A percentile compares a stretch with the other conserved stretches of the same genome.
phyloP scores from a whole-genome alignment of 1,139 yeast genomes.

The Suhomyces taliae region DNA sequence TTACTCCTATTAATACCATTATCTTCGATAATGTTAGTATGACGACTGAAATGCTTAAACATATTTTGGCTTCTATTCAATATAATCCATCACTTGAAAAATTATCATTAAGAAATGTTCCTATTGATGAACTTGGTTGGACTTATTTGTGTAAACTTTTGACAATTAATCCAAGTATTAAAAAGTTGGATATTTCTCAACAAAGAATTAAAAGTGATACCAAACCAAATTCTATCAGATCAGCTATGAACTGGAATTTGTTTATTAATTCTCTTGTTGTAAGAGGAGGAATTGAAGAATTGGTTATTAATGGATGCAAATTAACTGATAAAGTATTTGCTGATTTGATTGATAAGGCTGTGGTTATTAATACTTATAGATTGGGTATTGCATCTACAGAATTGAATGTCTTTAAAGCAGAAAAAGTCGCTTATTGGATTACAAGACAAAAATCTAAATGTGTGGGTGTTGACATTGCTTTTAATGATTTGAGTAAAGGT shows the following conservation, averaged over 20 bases:
- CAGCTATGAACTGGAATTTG: constrained; percentile 75
- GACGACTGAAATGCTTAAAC: constrained; percentile 76
- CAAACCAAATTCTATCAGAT: constrained; percentile 47
- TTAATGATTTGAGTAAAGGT: constrained; percentile 65
- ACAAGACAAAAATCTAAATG: constrained; percentile 52
- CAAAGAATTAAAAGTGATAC: constrained; percentile 60
- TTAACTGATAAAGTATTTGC: constrained; percentile 53
- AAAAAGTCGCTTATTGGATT: constrained; percentile 63
- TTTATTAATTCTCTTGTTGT: constrained; percentile 56
- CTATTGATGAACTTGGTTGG: constrained; percentile 75
- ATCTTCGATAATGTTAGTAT: constrained; percentile 82
- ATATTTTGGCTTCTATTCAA: constrained; percentile 62
- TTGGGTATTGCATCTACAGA: constrained; percentile 78
- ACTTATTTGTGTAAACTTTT: constrained; percentile 69
- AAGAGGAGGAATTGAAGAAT: constrained; percentile 79
- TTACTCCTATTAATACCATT: constrained; percentile 76
- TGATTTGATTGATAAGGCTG: constrained; percentile 52
- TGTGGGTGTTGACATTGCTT: constrained; percentile 84
- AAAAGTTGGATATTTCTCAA: constrained; percentile 78
- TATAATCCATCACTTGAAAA: constrained; percentile 63
- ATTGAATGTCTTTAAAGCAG: constrained; percentile 56
- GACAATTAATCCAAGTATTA: constrained; percentile 53
- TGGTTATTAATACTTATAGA: constrained; percentile 57
- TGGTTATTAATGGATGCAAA: constrained; percentile 79
- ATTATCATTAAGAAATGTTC: constrained; percentile 75